A percentile compares a stretch with the other conserved stretches of the same genome.
Evolutionary conservation across 371 early-diverging fungal species (phyloP).

Genomic region (Batkoa obscura): DNA sequence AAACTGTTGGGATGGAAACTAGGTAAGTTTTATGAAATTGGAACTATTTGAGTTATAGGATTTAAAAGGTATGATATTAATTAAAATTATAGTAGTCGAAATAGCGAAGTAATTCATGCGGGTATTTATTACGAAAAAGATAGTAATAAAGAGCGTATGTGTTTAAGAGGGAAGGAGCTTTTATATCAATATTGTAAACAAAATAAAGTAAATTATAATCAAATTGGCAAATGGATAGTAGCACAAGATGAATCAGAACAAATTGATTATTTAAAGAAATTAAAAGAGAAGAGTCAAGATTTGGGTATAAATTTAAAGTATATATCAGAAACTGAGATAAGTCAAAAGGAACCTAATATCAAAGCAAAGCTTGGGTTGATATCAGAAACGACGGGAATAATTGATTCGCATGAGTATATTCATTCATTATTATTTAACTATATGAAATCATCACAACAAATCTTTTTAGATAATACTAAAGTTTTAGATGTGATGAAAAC

Average conservation of each 20-base stretch:
- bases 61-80: neutral
- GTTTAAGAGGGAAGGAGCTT: conserved; percentile 51
- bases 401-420: conserved; percentile 57
- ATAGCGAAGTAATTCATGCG: conserved; percentile 84
- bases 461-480: conserved; percentile 24
- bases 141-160: conserved; percentile 58
- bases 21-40: neutral
- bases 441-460: conserved; percentile 17
- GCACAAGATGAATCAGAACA: conserved; percentile 30
- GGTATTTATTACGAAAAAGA: conserved; percentile 68
- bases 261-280: conserved; percentile 25
- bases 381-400: conserved; percentile 61
- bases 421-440: conserved; percentile 25
- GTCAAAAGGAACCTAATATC: conserved; percentile 35
- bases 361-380: conserved; percentile 28
- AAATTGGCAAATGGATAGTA: conserved; percentile 66
- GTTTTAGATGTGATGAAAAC: conserved; percentile 21
- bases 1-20: conserved; percentile 1
- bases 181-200: conserved; percentile 38
- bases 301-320: conserved; percentile 41
- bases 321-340: conserved; percentile 19
- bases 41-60: neutral
- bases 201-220: conserved; percentile 23
- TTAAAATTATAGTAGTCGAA: conserved; percentile 38
- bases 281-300: conserved; percentile 31